A percentile compares a stretch with the other conserved stretches of the same genome.
These are phyloP conservation scores for Termitomyces sp. DNA, from an alignment of 768 basidiomycete species.

Conservation along the genomic window DNA sequence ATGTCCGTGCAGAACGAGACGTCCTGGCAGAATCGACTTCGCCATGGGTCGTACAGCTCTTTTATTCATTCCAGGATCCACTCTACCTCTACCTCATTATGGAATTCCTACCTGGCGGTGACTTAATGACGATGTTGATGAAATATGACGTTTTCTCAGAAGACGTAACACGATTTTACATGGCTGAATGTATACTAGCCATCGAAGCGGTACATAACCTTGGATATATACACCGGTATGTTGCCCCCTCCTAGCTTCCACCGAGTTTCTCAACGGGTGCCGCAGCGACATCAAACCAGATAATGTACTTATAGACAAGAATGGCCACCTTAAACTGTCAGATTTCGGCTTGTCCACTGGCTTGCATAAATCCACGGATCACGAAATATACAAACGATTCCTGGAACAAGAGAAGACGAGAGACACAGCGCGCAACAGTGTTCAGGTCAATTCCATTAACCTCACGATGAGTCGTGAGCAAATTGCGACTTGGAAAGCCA, in stretches of 20 bases:
- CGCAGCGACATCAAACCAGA: conserved; percentile 97
- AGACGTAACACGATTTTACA: conserved; percentile 98
- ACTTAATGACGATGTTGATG: conserved; percentile 99
- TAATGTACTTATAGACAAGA: conserved; percentile 97
- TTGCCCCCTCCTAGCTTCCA: not conserved
- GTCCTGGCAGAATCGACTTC: conserved; percentile 96
- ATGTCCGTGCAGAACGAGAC: conserved; percentile 96
- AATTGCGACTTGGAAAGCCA: conserved; percentile 99
- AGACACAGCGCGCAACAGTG: conserved; percentile 81
- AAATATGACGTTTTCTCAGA: conserved; percentile 99
- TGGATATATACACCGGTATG: conserved; percentile 98
- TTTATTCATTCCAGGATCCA: conserved; percentile 97
- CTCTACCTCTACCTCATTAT: conserved; percentile 97
- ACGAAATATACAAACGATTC: conserved; percentile 89
- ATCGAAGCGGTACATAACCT: conserved; percentile 98
- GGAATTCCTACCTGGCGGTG: conserved; percentile 84
- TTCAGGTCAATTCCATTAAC: conserved; percentile 97
- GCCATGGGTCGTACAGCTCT: conserved; percentile 95
- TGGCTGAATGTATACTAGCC: conserved; percentile 97
- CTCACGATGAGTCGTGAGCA: conserved; percentile 95
- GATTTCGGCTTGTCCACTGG: conserved; percentile 98
- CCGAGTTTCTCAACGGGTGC: not conserved
- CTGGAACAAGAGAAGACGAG: conserved; percentile 73
- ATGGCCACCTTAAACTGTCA: conserved; percentile 95
- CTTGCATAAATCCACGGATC: conserved; percentile 94